phyloP scores from a whole-genome alignment of 352 stramenopile species.

The Phytophthora chlamydospora region DNA sequence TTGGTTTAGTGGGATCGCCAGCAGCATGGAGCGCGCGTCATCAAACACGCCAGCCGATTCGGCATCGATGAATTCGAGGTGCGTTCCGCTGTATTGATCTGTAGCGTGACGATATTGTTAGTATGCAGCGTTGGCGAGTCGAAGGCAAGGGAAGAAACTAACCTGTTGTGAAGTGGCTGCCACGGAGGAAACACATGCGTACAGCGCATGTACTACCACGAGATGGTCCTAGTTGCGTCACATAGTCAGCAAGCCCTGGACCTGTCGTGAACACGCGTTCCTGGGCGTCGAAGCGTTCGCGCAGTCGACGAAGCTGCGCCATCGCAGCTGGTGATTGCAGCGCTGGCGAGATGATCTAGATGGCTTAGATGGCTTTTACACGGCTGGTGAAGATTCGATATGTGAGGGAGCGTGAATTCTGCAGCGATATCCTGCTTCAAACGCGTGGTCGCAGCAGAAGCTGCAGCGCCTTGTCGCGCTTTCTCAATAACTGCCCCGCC shows the following conservation, averaged over 20 bases:
- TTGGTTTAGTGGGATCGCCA: neutral
- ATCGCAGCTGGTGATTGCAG: neutral
- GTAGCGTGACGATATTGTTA: neutral
- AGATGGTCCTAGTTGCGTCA: neutral
- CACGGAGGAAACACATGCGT: constrained; percentile 2
- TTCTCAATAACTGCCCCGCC: no score
- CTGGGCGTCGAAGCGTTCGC: neutral
- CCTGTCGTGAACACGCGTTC: constrained; percentile 6
- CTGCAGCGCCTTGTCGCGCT: neutral
- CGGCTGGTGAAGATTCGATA: no score
- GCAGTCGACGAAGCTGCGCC: constrained; percentile 1
- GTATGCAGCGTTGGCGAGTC: neutral
- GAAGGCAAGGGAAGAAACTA: neutral
- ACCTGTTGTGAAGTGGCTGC: constrained; percentile 5
- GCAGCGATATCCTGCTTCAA: neutral
- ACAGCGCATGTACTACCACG: neutral
- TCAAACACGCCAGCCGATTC: constrained; percentile 4
- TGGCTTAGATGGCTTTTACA: no score
- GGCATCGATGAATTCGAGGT: constrained; percentile 12
- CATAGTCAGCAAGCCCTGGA: neutral
- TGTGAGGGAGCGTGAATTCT: no score
- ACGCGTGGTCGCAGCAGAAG: neutral
- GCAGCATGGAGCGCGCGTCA: neutral
- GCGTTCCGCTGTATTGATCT: constrained; percentile 12
- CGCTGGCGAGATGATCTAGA: no score